Conservation (phyloP, 1,284 basidiomycete species). For the Apiotrichum sp. region DNA sequence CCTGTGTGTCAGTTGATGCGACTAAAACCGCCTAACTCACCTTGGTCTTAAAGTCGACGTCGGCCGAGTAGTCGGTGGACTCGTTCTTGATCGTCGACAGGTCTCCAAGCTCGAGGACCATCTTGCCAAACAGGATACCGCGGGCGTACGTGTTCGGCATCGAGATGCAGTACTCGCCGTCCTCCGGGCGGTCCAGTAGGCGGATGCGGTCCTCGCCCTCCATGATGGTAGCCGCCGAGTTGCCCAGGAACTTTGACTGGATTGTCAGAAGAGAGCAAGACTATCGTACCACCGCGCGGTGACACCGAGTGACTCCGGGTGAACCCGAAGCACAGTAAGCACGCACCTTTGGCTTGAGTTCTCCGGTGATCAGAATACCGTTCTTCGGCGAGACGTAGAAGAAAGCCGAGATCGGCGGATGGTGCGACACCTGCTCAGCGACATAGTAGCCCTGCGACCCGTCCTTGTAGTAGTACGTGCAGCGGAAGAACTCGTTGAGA, state of each 20-base stretch:
- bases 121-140: conserved; percentile 95
- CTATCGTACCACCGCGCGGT: not conserved
- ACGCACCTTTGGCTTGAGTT: conserved; percentile 74
- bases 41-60: conserved; percentile 98
- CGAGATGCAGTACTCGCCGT: conserved; percentile 56
- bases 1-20: conserved; percentile 50
- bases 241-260: conserved; percentile 84
- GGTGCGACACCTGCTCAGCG: conserved; percentile 73
- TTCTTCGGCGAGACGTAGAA: conserved; percentile 95
- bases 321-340: no score
- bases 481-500: conserved; percentile 96
- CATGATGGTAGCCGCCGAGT: conserved; percentile 91
- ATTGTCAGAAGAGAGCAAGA: not conserved
- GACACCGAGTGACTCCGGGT: no score
- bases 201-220: conserved; percentile 88
- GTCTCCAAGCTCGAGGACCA: conserved; percentile 95
- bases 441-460: conserved; percentile 93
- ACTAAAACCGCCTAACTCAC: conserved; percentile 30
- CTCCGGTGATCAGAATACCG: conserved; percentile 70
- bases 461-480: conserved; percentile 87
- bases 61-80: conserved; percentile 65
- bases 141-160: conserved; percentile 98
- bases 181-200: conserved; percentile 70
- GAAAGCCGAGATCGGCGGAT: conserved; percentile 83
- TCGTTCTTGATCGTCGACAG: conserved; percentile 76